Base-by-base conservation (phyloP, 129 eudicot genomes). In the Centaurea solstitialis region DNA sequence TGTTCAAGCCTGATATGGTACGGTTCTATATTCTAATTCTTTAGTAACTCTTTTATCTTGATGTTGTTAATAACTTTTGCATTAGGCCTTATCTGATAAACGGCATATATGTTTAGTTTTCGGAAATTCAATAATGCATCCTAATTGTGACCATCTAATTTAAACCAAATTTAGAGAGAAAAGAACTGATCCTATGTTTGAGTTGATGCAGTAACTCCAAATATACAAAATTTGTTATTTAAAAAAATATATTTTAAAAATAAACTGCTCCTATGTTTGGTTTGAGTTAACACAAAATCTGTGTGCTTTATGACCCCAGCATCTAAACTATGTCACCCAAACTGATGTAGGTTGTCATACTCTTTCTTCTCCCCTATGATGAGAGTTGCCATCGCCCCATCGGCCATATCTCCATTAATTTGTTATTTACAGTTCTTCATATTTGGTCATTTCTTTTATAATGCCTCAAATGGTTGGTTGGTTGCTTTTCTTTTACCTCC, bases 1-100 rank as follows among this genome's bases (percentile, higher is more conserved):
- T 94, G 98, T 94, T 88, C 89, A 94, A 94, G 87, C 98, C 98
- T 78, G 97, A 94, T 88, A 92, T 94, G 98, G 98, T 94, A 74
- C 15, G 77, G 81, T 26, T 70, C 67, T 74, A 12, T 23, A 37
- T 75, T 80, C 37, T 47, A 38, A 20, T 79, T 74, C 66, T 70
- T 8, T 75, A 10, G 37, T 20, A 53, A 18, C 6, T 35, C 8
- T 15, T 24, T 47, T 76, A 64, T 13, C 21, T 65, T 41, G 17
- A 21, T 57, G 71, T 7, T 57, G n/a, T 78, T 26, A 72, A 61
- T 23, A 28, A 64, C 37, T 20, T 64, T 57, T 70, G 66, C 41
- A 73, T 47, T 64, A 76, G 66, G 7, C 37, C 11, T 12, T 40
- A 22, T 40, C 66, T 72, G 37, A 41, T 11, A 33, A 69, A 35